Percentiles rank a stretch among this genome's conserved stretches.
Evolutionary conservation across 2,329 filamentous ascomycete genomes (phyloP).

Genomic region (Ascochyta rabiei): DNA sequence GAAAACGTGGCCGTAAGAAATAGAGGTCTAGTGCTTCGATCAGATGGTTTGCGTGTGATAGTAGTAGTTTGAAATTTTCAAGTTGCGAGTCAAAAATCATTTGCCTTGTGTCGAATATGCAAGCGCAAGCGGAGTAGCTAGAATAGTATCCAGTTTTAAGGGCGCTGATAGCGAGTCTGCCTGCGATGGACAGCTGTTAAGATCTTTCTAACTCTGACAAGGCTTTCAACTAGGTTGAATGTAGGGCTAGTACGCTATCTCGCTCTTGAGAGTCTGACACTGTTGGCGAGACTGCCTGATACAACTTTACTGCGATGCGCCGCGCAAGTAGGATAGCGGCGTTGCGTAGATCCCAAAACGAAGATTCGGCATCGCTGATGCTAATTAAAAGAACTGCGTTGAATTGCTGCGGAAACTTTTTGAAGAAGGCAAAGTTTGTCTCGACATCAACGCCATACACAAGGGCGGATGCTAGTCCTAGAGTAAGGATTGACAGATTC

Average conservation of each 20-base stretch:
- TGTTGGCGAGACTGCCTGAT: neutral
- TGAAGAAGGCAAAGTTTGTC: constrained; percentile 3
- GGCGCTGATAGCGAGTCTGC: constrained; percentile 15
- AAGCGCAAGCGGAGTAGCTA: constrained; percentile 13
- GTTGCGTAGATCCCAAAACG: constrained; percentile 17
- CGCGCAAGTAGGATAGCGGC: constrained; percentile 10
- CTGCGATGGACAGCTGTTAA: constrained; percentile 4
- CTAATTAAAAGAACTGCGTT: constrained; percentile 6
- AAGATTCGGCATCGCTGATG: constrained; percentile 13
- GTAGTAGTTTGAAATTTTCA: constrained; percentile 12
- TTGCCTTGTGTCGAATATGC: constrained; percentile 14
- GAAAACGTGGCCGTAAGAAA: too few species aligned
- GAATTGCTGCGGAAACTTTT: constrained; percentile 2
- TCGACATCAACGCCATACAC: constrained; percentile 18
- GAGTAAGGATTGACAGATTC: constrained; percentile 22
- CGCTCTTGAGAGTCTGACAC: constrained; percentile 5
- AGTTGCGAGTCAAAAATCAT: constrained; percentile 17
- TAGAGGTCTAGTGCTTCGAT: constrained; percentile 8
- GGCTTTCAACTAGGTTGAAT: constrained; percentile 9
- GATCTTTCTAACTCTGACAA: constrained; percentile 2
- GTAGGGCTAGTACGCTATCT: neutral
- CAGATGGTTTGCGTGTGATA: constrained; percentile 16
- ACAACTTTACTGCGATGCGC: constrained; percentile 7
- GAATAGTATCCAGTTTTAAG: constrained; percentile 23
- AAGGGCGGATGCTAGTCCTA: constrained; percentile 19